phyloP scores from a whole-genome alignment of 495 filamentous ascomycete species.

The Parachaetomium inaequale region DNA sequence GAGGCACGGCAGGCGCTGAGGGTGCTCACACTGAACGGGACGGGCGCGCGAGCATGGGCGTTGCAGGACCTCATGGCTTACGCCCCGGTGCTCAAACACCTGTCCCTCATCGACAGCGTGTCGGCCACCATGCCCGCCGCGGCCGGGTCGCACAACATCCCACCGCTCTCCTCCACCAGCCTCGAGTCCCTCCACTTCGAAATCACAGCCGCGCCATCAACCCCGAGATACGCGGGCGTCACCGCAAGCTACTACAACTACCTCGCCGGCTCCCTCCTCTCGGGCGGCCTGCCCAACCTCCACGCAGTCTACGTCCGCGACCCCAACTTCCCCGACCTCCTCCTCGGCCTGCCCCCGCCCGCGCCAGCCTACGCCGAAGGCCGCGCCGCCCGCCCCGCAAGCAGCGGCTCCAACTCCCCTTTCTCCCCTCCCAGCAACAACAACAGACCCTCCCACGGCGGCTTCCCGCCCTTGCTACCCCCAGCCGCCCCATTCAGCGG shows the following conservation, averaged over 20 bases:
- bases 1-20: slow-evolving; percentile 51
- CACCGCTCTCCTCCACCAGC: slow-evolving; percentile 61
- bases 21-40: slow-evolving; percentile 60
- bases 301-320: slow-evolving; percentile 81
- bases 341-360: slow-evolving; percentile 65
- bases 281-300: slow-evolving; percentile 69
- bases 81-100: slow-evolving; percentile 58
- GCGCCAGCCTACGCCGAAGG: slow-evolving; percentile 46
- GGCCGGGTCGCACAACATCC: slow-evolving; percentile 46
- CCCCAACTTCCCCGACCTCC: slow-evolving; percentile 65
- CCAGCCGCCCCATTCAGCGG: slow-evolving; percentile 16
- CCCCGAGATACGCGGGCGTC: slow-evolving; percentile 55
- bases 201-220: slow-evolving; percentile 59
- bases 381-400: slow-evolving; percentile 37
- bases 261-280: slow-evolving; percentile 74
- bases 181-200: slow-evolving; percentile 76
- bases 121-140: slow-evolving; percentile 60
- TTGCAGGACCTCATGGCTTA: slow-evolving; percentile 62
- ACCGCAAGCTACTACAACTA: slow-evolving; percentile 77
- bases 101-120: slow-evolving; percentile 66
- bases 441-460: slow-evolving; percentile 7
- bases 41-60: slow-evolving; percentile 60
- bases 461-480: not conserved
- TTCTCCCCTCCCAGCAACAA: slow-evolving; percentile 20
- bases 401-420: slow-evolving; percentile 27